These are phyloP conservation scores for Trichoderma oligosporum DNA, from an alignment of 2,329 filamentous ascomycete species.

Conservation along the genomic window DNA sequence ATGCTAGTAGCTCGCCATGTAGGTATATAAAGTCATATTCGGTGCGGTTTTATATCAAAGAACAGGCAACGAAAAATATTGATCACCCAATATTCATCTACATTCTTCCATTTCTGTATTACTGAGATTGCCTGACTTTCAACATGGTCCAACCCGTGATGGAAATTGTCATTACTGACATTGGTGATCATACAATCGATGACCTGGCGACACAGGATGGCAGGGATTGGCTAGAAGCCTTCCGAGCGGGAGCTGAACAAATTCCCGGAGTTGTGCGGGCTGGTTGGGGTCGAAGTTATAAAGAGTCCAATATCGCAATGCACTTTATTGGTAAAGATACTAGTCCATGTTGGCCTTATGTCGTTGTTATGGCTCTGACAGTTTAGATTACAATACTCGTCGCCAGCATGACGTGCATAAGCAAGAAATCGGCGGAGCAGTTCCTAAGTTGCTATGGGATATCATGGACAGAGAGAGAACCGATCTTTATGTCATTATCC, in stretches of 20 bases:
- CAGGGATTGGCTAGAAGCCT: not conserved
- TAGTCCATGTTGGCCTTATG: too few species aligned
- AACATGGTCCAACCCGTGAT: not conserved
- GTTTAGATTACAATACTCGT: not conserved
- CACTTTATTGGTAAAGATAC: not conserved
- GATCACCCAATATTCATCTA: not conserved
- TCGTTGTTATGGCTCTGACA: not conserved
- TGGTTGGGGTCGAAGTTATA: not conserved
- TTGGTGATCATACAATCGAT: not conserved
- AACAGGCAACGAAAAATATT: not conserved
- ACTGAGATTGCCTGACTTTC: not conserved
- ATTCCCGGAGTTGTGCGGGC: not conserved
- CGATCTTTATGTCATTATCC: not conserved
- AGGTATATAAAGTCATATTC: not conserved
- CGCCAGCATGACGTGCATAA: not conserved
- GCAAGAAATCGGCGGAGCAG: not conserved
- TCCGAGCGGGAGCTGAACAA: not conserved
- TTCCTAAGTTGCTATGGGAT: not conserved
- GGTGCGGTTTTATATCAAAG: too few species aligned
- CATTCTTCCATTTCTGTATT: too few species aligned
- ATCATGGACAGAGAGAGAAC: constrained; percentile 1
- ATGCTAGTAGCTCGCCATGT: too few species aligned
- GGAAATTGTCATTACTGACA: not conserved
- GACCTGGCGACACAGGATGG: not conserved
- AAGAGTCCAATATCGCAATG: not conserved